These are phyloP conservation scores for Yarrowia sp. DNA, from an alignment of 805 yeast genomes.

Conservation along the genomic window DNA sequence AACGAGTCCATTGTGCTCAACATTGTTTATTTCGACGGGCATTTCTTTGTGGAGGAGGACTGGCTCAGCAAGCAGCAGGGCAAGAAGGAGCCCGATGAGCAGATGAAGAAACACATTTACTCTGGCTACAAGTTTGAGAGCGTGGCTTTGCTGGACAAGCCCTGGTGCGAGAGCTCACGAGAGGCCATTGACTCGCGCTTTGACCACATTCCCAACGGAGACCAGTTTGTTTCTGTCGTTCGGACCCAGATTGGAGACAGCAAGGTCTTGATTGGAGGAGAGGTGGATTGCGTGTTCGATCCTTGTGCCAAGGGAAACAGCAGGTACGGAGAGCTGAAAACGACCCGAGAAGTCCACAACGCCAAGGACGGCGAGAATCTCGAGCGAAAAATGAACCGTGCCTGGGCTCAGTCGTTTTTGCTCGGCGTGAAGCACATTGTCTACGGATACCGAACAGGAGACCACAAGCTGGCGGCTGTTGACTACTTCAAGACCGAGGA, in stretches of 20 bases:
- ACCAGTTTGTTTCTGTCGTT: constrained; percentile 79
- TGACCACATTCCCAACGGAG: constrained; percentile 51
- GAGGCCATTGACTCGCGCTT: constrained; percentile 64
- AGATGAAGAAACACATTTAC: constrained; percentile 37
- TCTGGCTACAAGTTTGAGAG: constrained; percentile 80
- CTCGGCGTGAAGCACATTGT: constrained; percentile 78
- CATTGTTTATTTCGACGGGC: constrained; percentile 62
- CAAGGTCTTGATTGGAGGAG: constrained; percentile 74
- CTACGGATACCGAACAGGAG: constrained; percentile 83
- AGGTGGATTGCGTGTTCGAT: constrained; percentile 88
- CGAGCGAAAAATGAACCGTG: constrained; percentile 69
- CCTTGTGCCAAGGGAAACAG: constrained; percentile 40
- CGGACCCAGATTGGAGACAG: constrained; percentile 78
- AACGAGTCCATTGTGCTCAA: constrained; percentile 60
- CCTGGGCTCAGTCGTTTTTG: constrained; percentile 94
- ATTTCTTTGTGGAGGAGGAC: constrained; percentile 46
- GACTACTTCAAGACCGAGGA: constrained; percentile 78
- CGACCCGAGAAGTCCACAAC: constrained; percentile 55
- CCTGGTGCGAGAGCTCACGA: constrained; percentile 70
- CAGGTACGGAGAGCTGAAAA: constrained; percentile 85
- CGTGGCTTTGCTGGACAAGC: constrained; percentile 68
- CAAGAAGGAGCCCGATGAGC: constrained; percentile 30
- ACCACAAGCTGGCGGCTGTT: constrained; percentile 58
- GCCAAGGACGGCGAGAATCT: constrained; percentile 61
- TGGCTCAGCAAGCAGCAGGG: constrained; percentile 34